Conservation (phyloP, 495 filamentous ascomycete species). For the Tuber melanosporum region DNA sequence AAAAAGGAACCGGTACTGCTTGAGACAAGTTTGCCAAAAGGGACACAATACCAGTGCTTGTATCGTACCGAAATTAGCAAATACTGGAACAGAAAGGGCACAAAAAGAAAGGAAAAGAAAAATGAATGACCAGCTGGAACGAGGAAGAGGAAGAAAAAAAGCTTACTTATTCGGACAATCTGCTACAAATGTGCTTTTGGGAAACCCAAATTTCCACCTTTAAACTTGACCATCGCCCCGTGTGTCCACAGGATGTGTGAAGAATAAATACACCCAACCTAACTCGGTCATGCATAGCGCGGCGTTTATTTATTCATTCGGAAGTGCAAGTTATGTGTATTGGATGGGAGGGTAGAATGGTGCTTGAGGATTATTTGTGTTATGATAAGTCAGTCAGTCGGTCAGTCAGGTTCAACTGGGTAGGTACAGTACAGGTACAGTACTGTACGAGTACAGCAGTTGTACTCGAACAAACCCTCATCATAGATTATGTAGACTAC, state of each 20-base stretch:
- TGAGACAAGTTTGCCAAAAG: neutral
- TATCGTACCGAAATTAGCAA: neutral
- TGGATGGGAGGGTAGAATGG: neutral
- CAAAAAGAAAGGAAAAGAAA: neutral
- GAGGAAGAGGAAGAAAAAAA: neutral
- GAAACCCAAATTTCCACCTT: neutral
- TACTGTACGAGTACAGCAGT: neutral
- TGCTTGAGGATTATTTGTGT: neutral
- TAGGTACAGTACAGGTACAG: neutral
- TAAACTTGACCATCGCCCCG: neutral
- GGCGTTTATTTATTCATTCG: neutral
- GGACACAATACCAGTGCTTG: neutral
- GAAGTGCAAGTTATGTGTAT: neutral
- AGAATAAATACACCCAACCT: neutral
- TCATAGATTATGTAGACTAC: neutral
- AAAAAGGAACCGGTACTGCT: neutral
- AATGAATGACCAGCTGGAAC: neutral
- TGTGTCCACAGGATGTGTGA: neutral
- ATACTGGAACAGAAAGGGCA: neutral
- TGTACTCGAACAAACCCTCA: neutral
- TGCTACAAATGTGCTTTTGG: neutral
- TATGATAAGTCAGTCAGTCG: neutral
- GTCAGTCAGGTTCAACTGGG: neutral
- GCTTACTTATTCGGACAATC: neutral
- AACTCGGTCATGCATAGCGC: neutral